phyloP scores from a whole-genome alignment of 2,329 filamentous ascomycete species.

The Ophiocordyceps unilateralis region DNA sequence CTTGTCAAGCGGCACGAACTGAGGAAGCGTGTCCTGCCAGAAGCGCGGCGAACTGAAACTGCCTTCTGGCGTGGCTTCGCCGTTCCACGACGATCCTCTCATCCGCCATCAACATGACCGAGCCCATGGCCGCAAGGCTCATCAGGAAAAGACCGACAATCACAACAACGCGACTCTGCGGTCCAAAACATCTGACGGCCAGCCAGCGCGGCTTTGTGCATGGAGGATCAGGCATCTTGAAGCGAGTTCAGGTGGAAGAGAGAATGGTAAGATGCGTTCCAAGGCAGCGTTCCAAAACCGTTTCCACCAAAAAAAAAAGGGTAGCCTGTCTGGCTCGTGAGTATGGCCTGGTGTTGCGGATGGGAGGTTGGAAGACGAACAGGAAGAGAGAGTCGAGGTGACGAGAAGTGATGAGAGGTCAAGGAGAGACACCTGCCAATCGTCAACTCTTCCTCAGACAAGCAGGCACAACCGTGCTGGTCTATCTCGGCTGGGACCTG shows the following conservation, averaged over 20 bases:
- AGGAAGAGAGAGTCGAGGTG: not conserved
- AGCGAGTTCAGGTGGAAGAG: not conserved
- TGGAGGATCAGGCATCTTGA: conserved; percentile 1
- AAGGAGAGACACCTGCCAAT: not conserved
- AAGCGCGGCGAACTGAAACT: conserved; percentile 10
- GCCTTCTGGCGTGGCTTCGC: conserved; percentile 4
- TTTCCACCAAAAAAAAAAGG: conserved; percentile 7
- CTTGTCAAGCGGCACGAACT: conserved; percentile 2
- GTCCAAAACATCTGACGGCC: not conserved
- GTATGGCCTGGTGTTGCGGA: not conserved
- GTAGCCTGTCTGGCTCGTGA: not conserved
- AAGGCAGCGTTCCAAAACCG: conserved; percentile 10
- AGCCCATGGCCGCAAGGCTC: conserved; percentile 2
- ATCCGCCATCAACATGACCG: conserved; percentile 2
- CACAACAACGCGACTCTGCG: not conserved
- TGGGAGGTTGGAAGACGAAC: not conserved
- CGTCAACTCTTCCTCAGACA: not conserved
- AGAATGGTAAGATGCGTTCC: conserved; percentile 7
- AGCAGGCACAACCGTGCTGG: not conserved
- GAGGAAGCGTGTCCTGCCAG: conserved; percentile 4
- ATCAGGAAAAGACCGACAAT: conserved; percentile 2
- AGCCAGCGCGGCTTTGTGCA: not conserved
- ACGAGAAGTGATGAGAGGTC: not conserved
- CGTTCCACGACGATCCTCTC: conserved; percentile 1
- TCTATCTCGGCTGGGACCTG: not conserved